Conservation (phyloP, 2,329 filamentous ascomycete genomes). For the Hymenotorrendiella dingleyae region DNA sequence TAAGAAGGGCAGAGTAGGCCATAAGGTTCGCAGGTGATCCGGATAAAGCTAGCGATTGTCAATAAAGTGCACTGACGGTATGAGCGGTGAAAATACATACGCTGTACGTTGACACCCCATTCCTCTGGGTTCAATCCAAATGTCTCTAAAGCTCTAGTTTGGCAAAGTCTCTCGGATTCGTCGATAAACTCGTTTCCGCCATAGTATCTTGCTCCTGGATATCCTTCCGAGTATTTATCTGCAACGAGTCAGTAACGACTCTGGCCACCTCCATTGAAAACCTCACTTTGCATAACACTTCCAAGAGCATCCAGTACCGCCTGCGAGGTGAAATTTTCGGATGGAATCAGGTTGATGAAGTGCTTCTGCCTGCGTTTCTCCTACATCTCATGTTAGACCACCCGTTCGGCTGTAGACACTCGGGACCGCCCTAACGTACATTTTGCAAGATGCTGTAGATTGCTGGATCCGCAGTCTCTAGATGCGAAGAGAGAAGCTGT, state of each 20-base stretch:
- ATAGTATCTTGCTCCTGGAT: slow-evolving; percentile 93
- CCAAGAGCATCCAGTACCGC: slow-evolving; percentile 86
- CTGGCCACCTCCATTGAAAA: slow-evolving; percentile 26
- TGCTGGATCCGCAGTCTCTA: slow-evolving; percentile 79
- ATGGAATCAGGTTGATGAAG: slow-evolving; percentile 96
- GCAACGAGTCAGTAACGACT: slow-evolving; percentile 32
- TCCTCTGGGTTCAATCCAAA: slow-evolving; percentile 78
- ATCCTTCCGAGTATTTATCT: slow-evolving; percentile 99
- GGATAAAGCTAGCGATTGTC: slow-evolving; percentile 25
- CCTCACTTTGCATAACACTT: slow-evolving; percentile 87
- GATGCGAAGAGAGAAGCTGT: slow-evolving; percentile 71
- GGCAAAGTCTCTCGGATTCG: slow-evolving; percentile 80
- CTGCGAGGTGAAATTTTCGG: slow-evolving; percentile 92
- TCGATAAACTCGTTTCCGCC: slow-evolving; percentile 97
- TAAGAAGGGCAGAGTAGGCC: slow-evolving; percentile 89
- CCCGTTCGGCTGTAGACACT: no score
- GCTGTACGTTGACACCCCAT: slow-evolving; percentile 96
- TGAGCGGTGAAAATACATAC: slow-evolving; percentile 39
- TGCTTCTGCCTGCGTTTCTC: slow-evolving; percentile 96
- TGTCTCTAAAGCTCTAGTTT: slow-evolving; percentile 80
- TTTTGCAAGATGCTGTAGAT: slow-evolving; percentile 89
- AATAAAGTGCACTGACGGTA: not conserved
- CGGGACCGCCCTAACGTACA: no score
- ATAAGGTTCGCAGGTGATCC: slow-evolving; percentile 67
- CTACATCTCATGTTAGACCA: slow-evolving; percentile 38